Conservation (phyloP, 257 asterid species). For the Ehretia macrophylla region DNA sequence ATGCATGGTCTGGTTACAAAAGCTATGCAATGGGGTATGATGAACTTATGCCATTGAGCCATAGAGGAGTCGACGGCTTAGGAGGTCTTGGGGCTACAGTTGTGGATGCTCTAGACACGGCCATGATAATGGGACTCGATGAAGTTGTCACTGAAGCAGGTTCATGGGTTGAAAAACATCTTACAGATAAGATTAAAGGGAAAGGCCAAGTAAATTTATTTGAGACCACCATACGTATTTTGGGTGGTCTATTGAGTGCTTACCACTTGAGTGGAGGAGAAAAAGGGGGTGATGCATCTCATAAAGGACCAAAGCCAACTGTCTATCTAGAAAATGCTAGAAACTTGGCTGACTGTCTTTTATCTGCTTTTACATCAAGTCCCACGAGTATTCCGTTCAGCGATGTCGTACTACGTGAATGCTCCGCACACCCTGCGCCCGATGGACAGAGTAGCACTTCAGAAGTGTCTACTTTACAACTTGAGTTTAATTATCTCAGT, state of each 20-base stretch:
- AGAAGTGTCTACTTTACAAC: slow-evolving; percentile 84
- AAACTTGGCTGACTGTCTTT: slow-evolving; percentile 79
- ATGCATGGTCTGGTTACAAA: slow-evolving; percentile 93
- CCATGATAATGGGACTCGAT: slow-evolving; percentile 87
- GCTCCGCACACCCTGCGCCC: slow-evolving; percentile 86
- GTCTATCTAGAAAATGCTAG: slow-evolving; percentile 85
- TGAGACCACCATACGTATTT: slow-evolving; percentile 85
- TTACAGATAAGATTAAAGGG: slow-evolving; percentile 55
- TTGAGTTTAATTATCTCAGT: slow-evolving; percentile 93
- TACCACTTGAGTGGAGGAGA: slow-evolving; percentile 79
- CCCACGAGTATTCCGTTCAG: slow-evolving; percentile 82
- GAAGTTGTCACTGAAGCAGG: slow-evolving; percentile 81
- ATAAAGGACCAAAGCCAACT: slow-evolving; percentile 62
- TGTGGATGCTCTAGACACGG: slow-evolving; percentile 93
- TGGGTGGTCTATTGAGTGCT: slow-evolving; percentile 97
- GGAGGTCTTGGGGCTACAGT: slow-evolving; percentile 97
- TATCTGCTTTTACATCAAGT: slow-evolving; percentile 81
- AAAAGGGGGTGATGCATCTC: slow-evolving; percentile 38
- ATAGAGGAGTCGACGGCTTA: slow-evolving; percentile 68
- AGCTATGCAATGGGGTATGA: slow-evolving; percentile 80
- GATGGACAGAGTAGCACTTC: slow-evolving; percentile 97
- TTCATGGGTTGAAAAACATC: slow-evolving; percentile 77
- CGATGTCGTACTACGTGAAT: slow-evolving; percentile 69
- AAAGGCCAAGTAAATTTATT: slow-evolving; percentile 91
- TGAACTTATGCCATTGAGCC: slow-evolving; percentile 94